phyloP scores from a whole-genome alignment of 1,284 basidiomycete genomes.

The Ustilago tritici region DNA sequence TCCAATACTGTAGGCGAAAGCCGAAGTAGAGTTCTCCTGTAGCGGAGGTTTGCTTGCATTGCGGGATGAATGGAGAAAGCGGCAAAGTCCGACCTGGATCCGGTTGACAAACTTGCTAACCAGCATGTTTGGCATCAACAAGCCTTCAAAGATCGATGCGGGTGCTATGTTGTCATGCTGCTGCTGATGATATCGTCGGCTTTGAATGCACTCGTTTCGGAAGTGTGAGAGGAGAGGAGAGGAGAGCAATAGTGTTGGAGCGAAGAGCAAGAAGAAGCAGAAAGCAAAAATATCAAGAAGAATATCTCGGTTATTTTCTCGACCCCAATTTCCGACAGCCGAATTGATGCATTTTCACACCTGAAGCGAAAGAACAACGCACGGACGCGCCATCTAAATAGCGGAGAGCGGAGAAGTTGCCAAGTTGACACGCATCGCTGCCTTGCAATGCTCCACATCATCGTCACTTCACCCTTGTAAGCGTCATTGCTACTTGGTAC shows the following conservation, averaged over 20 bases:
- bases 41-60: background rate
- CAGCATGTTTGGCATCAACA: background rate
- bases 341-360: background rate
- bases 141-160: background rate
- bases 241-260: background rate
- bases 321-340: conserved; percentile 12
- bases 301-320: conserved; percentile 11
- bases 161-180: conserved; percentile 5
- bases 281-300: background rate
- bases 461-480: no score
- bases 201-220: background rate
- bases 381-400: background rate
- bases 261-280: background rate
- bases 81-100: background rate
- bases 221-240: background rate
- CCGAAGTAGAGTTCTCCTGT: background rate
- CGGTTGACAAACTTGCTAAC: background rate
- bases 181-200: background rate
- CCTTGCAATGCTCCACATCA: background rate
- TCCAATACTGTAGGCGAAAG: background rate
- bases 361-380: background rate
- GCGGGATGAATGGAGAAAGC: conserved; percentile 6
- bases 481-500: background rate
- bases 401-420: background rate
- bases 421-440: background rate